Evolutionary conservation across 2,329 filamentous ascomycete genomes (phyloP), one percentile per base, ranked within the genome.

Genomic region (Ceratocystis huliohia): DNA sequence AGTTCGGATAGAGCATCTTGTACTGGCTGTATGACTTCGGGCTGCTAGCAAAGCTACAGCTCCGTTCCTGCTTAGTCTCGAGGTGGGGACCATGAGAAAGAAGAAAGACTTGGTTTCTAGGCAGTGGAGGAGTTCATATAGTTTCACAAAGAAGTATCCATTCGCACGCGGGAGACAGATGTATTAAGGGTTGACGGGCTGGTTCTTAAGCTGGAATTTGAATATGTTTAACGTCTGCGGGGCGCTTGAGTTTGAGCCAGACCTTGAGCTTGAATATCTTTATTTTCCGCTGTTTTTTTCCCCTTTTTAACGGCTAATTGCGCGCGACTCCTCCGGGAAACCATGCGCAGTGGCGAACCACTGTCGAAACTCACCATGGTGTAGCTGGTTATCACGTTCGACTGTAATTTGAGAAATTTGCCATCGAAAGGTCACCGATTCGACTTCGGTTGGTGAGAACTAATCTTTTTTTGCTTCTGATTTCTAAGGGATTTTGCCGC

Each of bases 341-440:
- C 61, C 65, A 67, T 67, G 65, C 61, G 61, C 61, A 64, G 65
- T 67, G 65, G 65, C 64, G 10, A 62, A 64, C 65, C 61, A 64
- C 46, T 64, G 65, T 67, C 65, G 61, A 64, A 44, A 64, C 65
- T 67, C 65, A 67, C 65, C 65, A 64, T 67, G 65, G 65, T 67
- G 65, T 67, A 67, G 66, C 45, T 67, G 62, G 61, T 67, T 64
- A 65, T 64, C 61, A 67, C 66, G 66, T 64, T 64, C 66, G 66
- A 67, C 66, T 67, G 66, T 67, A 67, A 67, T 41, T 67, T 67
- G 66, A n/a, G 62, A 61, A 15, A 66, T 48, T 67, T 67, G 66
- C 61, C 50, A 67, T 67, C 66, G 66, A 67, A 67, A 67, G 66
- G 66, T 67, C 66, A 67, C 66, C 66, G 66, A 65, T 64, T 67